These are phyloP conservation scores for Pleurotus citrinopileatus DNA, from an alignment of 768 basidiomycete species.

Conservation along the genomic window DNA sequence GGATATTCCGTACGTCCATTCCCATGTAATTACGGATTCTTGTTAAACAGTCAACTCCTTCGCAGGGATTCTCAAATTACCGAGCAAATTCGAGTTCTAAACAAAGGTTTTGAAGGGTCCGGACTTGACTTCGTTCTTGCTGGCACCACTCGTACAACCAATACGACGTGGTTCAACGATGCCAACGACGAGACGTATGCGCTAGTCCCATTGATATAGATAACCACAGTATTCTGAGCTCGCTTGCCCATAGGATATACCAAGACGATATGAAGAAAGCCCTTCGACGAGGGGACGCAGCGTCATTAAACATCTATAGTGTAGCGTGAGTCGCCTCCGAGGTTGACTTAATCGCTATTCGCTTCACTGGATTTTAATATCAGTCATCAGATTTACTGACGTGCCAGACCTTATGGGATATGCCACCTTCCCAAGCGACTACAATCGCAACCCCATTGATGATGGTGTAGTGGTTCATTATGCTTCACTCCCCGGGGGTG, in stretches of 20 bases:
- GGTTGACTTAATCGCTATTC: neutral
- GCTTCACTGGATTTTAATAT: too few species aligned
- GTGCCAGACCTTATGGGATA: constrained; percentile 34
- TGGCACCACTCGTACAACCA: constrained; percentile 25
- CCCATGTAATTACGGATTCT: neutral
- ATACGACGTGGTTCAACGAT: constrained; percentile 32
- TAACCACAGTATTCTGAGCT: too few species aligned
- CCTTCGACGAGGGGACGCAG: constrained; percentile 28
- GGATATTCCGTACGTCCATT: constrained; percentile 34
- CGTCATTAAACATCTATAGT: constrained; percentile 35
- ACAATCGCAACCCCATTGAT: constrained; percentile 24
- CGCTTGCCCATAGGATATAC: constrained; percentile 2
- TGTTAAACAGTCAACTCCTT: neutral
- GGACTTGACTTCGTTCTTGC: constrained; percentile 29
- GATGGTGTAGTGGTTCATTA: constrained; percentile 33
- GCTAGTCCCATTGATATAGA: neutral
- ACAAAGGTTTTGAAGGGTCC: constrained; percentile 24
- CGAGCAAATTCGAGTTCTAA: constrained; percentile 31
- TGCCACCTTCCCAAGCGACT: constrained; percentile 32
- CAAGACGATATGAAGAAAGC: constrained; percentile 32
- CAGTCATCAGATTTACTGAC: too few species aligned
- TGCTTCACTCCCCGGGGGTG: constrained; percentile 27
- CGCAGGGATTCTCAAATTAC: constrained; percentile 22
- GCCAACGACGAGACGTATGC: constrained; percentile 16
- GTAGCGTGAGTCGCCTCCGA: constrained; percentile 23